These are phyloP conservation scores for Haematococcus sp. DNA, from an alignment of 139 green algal genomes.

Conservation along the genomic window DNA sequence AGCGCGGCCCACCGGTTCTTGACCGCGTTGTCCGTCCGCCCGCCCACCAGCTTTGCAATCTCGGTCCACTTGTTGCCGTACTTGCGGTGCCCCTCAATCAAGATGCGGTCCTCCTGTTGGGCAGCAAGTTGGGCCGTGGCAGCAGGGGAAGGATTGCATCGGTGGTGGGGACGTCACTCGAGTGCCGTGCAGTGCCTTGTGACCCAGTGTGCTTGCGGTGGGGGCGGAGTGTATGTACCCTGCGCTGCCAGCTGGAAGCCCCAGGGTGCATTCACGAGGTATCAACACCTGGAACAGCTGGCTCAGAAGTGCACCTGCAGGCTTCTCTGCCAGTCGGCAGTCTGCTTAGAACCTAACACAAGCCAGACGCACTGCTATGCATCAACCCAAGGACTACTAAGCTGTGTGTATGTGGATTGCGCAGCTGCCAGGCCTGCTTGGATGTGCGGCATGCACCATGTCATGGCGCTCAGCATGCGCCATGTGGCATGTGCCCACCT, in stretches of 20 bases:
- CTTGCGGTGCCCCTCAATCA: constrained; percentile 48
- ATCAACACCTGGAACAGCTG: too few relatives aligned
- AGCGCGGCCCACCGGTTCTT: constrained; percentile 60
- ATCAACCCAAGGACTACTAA: too few relatives aligned
- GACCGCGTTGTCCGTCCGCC: constrained; percentile 72
- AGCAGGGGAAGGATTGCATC: too few relatives aligned
- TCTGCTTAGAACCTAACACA: too few relatives aligned
- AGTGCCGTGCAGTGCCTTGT: background rate
- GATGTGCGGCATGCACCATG: background rate
- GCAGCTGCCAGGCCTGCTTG: background rate
- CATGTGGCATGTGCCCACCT: constrained; percentile 26
- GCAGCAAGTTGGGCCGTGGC: too few relatives aligned
- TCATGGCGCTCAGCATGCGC: background rate
- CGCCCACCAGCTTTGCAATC: constrained; percentile 69
- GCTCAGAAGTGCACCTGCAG: too few relatives aligned
- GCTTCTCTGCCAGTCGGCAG: too few relatives aligned
- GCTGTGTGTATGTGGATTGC: too few relatives aligned
- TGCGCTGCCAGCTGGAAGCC: too few relatives aligned
- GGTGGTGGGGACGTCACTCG: too few relatives aligned
- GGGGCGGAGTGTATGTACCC: background rate
- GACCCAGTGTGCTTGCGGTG: background rate
- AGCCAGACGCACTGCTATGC: too few relatives aligned
- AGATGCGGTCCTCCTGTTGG: constrained; percentile 51
- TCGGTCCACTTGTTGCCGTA: constrained; percentile 75
- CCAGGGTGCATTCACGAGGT: too few relatives aligned